Evolutionary conservation across 305 asterid genomes (phyloP).

Genomic region (Caryopteris hybrid): DNA sequence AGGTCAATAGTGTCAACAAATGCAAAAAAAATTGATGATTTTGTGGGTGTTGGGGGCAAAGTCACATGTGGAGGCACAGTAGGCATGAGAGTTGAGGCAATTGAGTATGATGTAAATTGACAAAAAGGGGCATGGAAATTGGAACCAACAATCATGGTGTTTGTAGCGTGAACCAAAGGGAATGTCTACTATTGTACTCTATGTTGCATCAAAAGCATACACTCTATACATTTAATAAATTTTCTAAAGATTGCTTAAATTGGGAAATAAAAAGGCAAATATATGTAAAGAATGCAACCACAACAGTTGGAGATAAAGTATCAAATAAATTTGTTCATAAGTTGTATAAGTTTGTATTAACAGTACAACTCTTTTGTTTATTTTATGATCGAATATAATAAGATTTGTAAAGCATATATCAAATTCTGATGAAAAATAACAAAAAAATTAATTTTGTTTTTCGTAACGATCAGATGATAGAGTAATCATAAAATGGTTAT

Average conservation of each 20-base stretch:
- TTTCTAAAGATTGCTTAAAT: constrained; percentile 5
- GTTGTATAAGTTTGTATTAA: neutral
- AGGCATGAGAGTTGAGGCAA: constrained; percentile 12
- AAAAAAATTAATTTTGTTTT: no score
- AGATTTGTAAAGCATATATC: no score
- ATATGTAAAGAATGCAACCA: neutral
- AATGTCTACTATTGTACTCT: constrained; percentile 9
- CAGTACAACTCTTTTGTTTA: neutral
- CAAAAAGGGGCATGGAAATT: constrained; percentile 4
- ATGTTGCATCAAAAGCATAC: constrained; percentile 27
- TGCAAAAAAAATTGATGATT: neutral
- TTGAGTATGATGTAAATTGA: constrained; percentile 17
- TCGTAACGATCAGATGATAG: no score
- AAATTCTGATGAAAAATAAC: no score
- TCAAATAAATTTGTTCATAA: no score
- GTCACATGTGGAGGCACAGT: constrained; percentile 22
- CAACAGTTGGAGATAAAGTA: no score
- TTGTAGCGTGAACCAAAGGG: constrained; percentile 25
- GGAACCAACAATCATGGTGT: constrained; percentile 25
- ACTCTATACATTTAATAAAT: neutral
- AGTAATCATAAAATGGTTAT: no score
- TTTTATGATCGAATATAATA: no score
- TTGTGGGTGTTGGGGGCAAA: neutral
- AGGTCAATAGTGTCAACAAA: no score
- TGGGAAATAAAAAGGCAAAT: neutral